Conservation (phyloP, 495 filamentous ascomycete genomes). For the Hyaloscypha bicolor region DNA sequence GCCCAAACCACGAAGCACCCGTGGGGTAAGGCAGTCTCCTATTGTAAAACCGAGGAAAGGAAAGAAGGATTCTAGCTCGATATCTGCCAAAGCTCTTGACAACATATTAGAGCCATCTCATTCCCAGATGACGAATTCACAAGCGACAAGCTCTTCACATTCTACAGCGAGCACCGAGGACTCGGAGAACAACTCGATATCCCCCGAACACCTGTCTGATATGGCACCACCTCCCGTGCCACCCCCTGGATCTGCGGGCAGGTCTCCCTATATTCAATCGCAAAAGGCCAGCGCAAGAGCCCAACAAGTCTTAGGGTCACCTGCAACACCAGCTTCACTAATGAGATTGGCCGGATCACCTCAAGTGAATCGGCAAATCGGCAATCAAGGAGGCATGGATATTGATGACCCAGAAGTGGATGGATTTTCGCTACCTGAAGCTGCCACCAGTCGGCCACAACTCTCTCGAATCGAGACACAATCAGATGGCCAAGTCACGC, state of each 20-base stretch:
- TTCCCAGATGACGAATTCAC: slow-evolving; percentile 8
- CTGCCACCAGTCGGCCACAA: slow-evolving; percentile 38
- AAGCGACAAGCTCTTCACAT: slow-evolving; percentile 33
- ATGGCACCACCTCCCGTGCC: slow-evolving; percentile 62
- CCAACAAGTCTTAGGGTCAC: slow-evolving; percentile 39
- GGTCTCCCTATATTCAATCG: slow-evolving; percentile 46
- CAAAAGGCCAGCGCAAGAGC: slow-evolving; percentile 19
- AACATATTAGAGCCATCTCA: slow-evolving; percentile 44
- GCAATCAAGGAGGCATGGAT: slow-evolving; percentile 24
- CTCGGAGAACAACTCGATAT: slow-evolving; percentile 52
- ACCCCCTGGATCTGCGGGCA: slow-evolving; percentile 45
- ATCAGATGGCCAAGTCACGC: slow-evolving; percentile 37
- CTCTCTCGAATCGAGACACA: slow-evolving; percentile 49
- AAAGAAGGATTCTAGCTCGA: slow-evolving; percentile 49
- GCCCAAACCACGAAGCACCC: slow-evolving; percentile 26
- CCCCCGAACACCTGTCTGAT: slow-evolving; percentile 55
- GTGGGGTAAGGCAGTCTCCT: slow-evolving; percentile 72
- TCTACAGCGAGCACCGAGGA: slow-evolving; percentile 30
- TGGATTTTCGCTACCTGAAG: slow-evolving; percentile 33
- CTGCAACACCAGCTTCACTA: slow-evolving; percentile 83
- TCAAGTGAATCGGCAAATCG: slow-evolving; percentile 2
- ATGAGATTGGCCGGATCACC: slow-evolving; percentile 51
- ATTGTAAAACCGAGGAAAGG: slow-evolving; percentile 72
- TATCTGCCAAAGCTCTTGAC: slow-evolving; percentile 57
- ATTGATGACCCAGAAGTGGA: slow-evolving; percentile 33